Conservation (phyloP, 306 rosid genomes). For the Medicago arabica region DNA sequence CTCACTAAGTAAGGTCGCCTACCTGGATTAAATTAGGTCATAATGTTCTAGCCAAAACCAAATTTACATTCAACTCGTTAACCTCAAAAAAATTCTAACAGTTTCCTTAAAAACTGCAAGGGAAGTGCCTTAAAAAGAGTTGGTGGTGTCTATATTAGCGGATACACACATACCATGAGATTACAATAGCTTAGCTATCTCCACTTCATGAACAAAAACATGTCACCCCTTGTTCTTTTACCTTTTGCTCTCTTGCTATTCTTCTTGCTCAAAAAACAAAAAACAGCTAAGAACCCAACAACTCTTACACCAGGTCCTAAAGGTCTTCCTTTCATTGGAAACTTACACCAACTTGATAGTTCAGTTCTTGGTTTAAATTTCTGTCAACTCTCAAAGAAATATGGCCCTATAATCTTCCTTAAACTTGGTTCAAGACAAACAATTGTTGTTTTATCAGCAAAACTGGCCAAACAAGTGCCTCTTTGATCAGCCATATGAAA, state of each 20-base stretch:
- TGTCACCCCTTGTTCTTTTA: not conserved
- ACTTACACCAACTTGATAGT: slow-evolving; percentile 34
- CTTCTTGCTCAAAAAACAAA: not conserved
- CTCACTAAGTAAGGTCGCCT: too few species aligned
- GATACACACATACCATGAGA: too few species aligned
- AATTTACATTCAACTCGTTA: too few species aligned
- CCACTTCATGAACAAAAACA: not conserved
- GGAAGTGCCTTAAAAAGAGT: too few species aligned
- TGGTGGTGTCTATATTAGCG: too few species aligned
- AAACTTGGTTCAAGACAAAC: slow-evolving; percentile 36
- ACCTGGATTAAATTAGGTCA: too few species aligned
- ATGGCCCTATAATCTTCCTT: slow-evolving; percentile 37
- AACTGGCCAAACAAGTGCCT: slow-evolving; percentile 29
- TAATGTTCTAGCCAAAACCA: too few species aligned
- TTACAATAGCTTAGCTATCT: not conserved
- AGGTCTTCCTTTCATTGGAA: slow-evolving; percentile 45
- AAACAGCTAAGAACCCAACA: slow-evolving; percentile 7
- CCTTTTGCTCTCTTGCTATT: slow-evolving; percentile 17
- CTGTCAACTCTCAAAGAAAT: slow-evolving; percentile 32
- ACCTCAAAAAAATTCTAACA: too few species aligned
- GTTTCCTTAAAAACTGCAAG: too few species aligned
- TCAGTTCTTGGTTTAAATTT: slow-evolving; percentile 1
- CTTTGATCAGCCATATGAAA: slow-evolving; percentile 10
- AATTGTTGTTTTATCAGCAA: slow-evolving; percentile 33
- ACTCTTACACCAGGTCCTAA: slow-evolving; percentile 36